Conservation (phyloP, 305 asterid genomes). For the Andrographis paniculata region DNA sequence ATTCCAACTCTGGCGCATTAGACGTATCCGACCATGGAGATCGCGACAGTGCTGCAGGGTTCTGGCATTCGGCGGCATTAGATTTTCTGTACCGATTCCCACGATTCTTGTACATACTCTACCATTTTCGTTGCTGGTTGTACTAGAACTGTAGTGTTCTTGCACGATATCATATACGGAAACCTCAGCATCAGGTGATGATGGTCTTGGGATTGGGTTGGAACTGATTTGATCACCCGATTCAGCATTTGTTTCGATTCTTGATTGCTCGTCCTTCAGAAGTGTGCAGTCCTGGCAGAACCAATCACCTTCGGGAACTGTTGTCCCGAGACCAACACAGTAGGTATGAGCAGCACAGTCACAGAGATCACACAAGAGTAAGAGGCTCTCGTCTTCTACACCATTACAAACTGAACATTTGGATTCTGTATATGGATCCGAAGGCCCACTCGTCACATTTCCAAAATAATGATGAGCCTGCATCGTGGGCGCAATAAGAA, state of each 20-base stretch:
- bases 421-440: constrained; percentile 38
- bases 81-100: constrained; percentile 9
- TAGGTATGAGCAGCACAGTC: constrained; percentile 63
- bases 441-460: constrained; percentile 41
- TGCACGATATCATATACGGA: constrained; percentile 35
- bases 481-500: constrained; percentile 15
- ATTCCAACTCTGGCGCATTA: constrained; percentile 55
- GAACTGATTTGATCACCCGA: constrained; percentile 19
- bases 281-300: constrained; percentile 64
- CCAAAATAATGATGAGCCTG: constrained; percentile 45
- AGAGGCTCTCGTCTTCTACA: constrained; percentile 37
- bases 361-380: constrained; percentile 72
- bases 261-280: constrained; percentile 43
- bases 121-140: constrained; percentile 15
- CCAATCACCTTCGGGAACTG: constrained; percentile 84
- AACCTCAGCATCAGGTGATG: constrained; percentile 16
- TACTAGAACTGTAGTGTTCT: constrained; percentile 21
- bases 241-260: constrained; percentile 25
- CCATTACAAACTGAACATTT: constrained; percentile 44
- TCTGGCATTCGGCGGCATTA: constrained; percentile 32
- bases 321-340: constrained; percentile 59
- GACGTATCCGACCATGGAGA: constrained; percentile 42
- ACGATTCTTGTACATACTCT: constrained; percentile 21
- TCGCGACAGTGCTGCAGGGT: constrained; percentile 42
- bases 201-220: constrained; percentile 1